phyloP scores from a whole-genome alignment of 768 basidiomycete species.

The Amanita rimosa region DNA sequence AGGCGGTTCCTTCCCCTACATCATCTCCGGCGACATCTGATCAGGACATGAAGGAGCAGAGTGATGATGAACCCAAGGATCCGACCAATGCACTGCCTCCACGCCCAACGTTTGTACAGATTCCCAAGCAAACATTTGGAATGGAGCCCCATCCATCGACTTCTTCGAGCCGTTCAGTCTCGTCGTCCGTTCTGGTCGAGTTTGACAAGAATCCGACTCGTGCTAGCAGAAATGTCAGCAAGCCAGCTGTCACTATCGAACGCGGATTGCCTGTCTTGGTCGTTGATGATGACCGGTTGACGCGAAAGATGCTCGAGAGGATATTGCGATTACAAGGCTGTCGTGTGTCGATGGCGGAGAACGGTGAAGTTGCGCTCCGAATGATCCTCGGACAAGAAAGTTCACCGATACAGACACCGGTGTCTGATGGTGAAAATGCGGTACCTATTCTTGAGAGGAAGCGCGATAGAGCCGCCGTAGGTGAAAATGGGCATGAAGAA shows the following conservation, averaged over 20 bases:
- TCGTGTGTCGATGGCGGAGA: slow-evolving; percentile 69
- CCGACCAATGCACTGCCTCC: not conserved
- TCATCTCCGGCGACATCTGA: not conserved
- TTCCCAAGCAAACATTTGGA: slow-evolving; percentile 18
- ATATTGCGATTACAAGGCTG: slow-evolving; percentile 74
- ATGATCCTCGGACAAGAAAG: slow-evolving; percentile 42
- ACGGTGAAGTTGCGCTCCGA: slow-evolving; percentile 69
- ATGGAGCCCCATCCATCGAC: slow-evolving; percentile 16
- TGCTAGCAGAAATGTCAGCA: slow-evolving; percentile 27
- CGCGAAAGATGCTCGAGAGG: slow-evolving; percentile 71
- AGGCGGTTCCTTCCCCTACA: not conserved
- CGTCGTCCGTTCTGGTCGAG: slow-evolving; percentile 20
- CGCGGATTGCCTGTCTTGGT: slow-evolving; percentile 57
- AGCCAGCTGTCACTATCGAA: slow-evolving; percentile 29
- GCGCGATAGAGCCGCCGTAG: slow-evolving; percentile 2
- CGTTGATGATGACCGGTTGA: slow-evolving; percentile 76
- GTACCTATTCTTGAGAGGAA: slow-evolving; percentile 29
- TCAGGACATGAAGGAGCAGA: not conserved
- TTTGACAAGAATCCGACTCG: slow-evolving; percentile 28
- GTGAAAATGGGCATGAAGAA: slow-evolving; percentile 15
- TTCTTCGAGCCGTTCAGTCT: slow-evolving; percentile 15
- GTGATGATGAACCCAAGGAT: too few species aligned
- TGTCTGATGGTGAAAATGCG: slow-evolving; percentile 20
- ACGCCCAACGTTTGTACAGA: slow-evolving; percentile 29
- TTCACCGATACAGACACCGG: slow-evolving; percentile 20